Evolutionary conservation across 208 protist genomes (phyloP).

Genomic region (Herpetomonas tarakana): DNA sequence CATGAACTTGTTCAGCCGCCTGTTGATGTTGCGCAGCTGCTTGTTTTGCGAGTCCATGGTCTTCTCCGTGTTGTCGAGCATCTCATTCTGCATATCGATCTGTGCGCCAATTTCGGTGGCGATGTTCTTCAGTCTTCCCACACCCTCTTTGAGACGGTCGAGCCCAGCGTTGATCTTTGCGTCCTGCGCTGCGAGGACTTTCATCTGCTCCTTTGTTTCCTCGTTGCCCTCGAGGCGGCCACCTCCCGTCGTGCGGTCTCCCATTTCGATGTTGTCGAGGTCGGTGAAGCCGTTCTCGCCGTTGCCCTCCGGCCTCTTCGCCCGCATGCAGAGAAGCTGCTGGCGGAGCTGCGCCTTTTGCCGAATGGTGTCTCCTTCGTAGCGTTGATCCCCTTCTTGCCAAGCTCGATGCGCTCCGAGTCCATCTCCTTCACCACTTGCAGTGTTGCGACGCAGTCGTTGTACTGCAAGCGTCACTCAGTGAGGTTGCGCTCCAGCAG

Average conservation of each 20-base stretch:
- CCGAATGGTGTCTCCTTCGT: constrained; percentile 41
- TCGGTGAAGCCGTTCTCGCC: constrained; percentile 10
- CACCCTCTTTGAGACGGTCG: constrained; percentile 53
- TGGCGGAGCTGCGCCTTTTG: constrained; percentile 51
- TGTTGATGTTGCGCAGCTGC: constrained; percentile 44
- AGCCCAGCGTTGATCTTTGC: constrained; percentile 67
- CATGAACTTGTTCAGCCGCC: constrained; percentile 50
- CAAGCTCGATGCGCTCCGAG: constrained; percentile 24
- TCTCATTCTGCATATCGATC: constrained; percentile 68
- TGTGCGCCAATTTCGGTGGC: constrained; percentile 57
- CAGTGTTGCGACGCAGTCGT: constrained; percentile 43
- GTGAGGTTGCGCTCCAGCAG: constrained; percentile 41
- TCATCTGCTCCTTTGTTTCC: constrained; percentile 60
- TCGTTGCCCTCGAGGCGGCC: constrained; percentile 60
- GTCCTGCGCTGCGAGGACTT: constrained; percentile 50
- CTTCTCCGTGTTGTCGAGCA: constrained; percentile 60
- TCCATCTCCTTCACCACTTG: constrained; percentile 55
- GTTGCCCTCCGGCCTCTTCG: constrained; percentile 19
- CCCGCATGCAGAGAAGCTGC: constrained; percentile 47
- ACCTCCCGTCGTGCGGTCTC: constrained; percentile 53
- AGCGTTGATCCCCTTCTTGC: constrained; percentile 30
- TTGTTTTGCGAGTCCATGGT: constrained; percentile 49
- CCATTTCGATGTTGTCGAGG: constrained; percentile 25
- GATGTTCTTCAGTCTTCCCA: constrained; percentile 44
- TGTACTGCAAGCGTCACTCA: constrained; percentile 32